phyloP scores from a whole-genome alignment of 441 rosid genomes.

The Pelargonium citronellum region DNA sequence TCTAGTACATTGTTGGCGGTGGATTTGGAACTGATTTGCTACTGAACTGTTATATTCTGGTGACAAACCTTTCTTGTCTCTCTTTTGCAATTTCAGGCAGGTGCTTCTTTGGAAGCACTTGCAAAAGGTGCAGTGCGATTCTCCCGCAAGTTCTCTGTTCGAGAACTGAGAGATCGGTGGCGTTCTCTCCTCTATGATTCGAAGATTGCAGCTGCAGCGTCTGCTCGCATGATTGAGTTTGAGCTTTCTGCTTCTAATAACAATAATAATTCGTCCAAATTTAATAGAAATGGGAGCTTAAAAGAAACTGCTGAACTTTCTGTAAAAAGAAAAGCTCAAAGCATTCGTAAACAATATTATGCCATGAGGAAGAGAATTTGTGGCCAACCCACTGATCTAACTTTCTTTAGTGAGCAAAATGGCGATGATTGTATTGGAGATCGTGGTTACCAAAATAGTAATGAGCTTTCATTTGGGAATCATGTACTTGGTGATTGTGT shows the following conservation, averaged over 20 bases:
- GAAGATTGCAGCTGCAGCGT: constrained; percentile 38
- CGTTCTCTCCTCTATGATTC: constrained; percentile 51
- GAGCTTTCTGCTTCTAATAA: constrained; percentile 28
- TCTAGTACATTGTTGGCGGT: neutral
- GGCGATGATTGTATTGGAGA: constrained; percentile 8
- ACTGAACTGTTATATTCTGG: neutral
- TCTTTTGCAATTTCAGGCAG: constrained; percentile 30
- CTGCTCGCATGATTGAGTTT: constrained; percentile 35
- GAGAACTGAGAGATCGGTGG: constrained; percentile 52
- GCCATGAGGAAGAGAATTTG: constrained; percentile 36
- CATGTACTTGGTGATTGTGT: constrained; percentile 26
- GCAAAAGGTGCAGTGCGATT: constrained; percentile 55
- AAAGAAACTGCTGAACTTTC: constrained; percentile 19
- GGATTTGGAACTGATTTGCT: neutral
- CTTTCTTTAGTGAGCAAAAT: constrained; percentile 20
- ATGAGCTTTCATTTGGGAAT: constrained; percentile 17
- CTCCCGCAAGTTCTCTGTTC: constrained; percentile 42
- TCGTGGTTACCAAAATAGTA: constrained; percentile 22
- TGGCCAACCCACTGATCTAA: constrained; percentile 16
- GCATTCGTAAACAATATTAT: constrained; percentile 32
- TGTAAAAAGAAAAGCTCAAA: constrained; percentile 31
- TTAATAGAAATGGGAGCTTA: constrained; percentile 20
- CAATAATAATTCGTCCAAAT: constrained; percentile 12
- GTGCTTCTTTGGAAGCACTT: constrained; percentile 57
- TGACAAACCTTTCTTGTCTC: constrained; percentile 4